Percentiles rank a stretch among this genome's conserved stretches.
Evolutionary conservation across 1,284 basidiomycete species (phyloP).

Genomic region (Irpex lacteus): DNA sequence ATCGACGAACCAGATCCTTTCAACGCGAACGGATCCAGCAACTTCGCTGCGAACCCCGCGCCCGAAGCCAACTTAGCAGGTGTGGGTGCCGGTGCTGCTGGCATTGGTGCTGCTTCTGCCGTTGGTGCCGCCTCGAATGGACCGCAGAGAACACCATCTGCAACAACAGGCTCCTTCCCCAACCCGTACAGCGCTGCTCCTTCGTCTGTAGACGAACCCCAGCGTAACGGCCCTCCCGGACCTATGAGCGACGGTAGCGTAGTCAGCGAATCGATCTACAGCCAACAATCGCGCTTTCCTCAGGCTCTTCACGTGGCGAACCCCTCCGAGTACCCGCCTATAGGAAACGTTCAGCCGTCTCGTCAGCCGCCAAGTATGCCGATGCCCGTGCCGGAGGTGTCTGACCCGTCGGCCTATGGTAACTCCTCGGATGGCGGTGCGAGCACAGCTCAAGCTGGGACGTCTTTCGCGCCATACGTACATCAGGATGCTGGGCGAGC

Average conservation of each 20-base stretch:
- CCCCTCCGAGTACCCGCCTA: background rate
- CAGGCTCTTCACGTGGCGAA: slow-evolving; percentile 4
- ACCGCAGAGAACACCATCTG: background rate
- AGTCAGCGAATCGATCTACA: slow-evolving; percentile 4
- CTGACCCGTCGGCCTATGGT: background rate
- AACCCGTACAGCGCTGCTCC: slow-evolving; percentile 4
- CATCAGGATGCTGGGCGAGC: slow-evolving; percentile 11
- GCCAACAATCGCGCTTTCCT: background rate
- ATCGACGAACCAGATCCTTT: slow-evolving; percentile 7
- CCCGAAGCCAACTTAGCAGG: background rate
- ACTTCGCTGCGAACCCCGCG: background rate
- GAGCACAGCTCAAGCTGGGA: background rate
- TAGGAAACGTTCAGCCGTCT: slow-evolving; percentile 1
- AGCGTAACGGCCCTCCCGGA: background rate
- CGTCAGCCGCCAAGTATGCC: background rate
- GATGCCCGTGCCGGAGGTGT: background rate
- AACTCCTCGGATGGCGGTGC: background rate
- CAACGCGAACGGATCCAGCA: background rate
- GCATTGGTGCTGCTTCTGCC: background rate
- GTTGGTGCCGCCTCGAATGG: background rate
- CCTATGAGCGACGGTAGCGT: slow-evolving; percentile 3
- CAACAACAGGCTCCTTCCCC: background rate
- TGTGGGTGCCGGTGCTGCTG: background rate
- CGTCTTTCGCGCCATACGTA: slow-evolving; percentile 6
- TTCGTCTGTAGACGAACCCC: background rate